Base-by-base conservation (phyloP, 1,284 basidiomycete species). In the Xanthoconium separans region DNA sequence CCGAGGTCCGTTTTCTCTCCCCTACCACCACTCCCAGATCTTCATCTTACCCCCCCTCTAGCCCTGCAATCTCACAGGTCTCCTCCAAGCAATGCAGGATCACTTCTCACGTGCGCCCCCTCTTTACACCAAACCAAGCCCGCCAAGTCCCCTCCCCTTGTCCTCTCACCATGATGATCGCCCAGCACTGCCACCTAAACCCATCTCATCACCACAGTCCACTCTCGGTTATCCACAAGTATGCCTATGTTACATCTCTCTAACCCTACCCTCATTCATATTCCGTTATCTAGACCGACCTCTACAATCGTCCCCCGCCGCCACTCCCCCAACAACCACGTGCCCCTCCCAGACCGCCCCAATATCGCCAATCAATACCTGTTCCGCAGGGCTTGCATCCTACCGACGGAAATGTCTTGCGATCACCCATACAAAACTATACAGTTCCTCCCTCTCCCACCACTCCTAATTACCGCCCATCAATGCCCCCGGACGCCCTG, bases 61-160 rank as follows among this genome's bases (percentile, higher is more conserved):
- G 89, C 84, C 82, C 47, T 89, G 89, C 70, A 85, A 77, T 69
- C 70, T 95, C 39, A 67, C 76, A 30, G 80, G 77, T 6, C 73
- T 95, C 22, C 66, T 93, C 50, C 84, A 89, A 59, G 81, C 83
- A 20, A 82, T 94, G 76, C 87, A 90, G 62, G 80, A 83, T 40
- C 78, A 88, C 54, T 99, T 99, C 73, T 93, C 91, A 9, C 76
- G 77, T 27, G 81, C 87, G 55, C 95, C 96, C 42, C 95, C 96
- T 6, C 86, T 98, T 13, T 98, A 95, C 68, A 87, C 95, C 39
- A 95, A 90, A 72, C 89, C 93, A 16, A 78, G 75, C 65, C 36
- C 64, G 20, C 42, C 61, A 46, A 53, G 62, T 55, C 59, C 53
- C 34, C 61, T 48, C 57, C 56, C 66, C 54, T 52, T 52, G 48